These are phyloP conservation scores for Neurospora sp. DNA, from an alignment of 495 filamentous ascomycete species.

Conservation along the genomic window DNA sequence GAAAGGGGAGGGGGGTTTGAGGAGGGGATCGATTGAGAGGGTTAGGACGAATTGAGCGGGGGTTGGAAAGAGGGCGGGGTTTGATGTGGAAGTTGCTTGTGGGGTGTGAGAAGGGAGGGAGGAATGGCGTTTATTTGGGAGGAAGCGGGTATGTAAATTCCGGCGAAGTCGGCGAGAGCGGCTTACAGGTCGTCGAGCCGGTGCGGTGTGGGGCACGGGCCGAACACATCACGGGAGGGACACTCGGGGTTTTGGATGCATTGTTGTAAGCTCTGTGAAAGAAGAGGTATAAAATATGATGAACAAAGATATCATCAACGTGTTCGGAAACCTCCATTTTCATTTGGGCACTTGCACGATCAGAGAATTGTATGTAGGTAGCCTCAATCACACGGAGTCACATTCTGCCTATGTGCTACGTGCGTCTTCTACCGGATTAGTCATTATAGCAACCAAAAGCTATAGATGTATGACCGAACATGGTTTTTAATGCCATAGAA, in stretches of 20 bases:
- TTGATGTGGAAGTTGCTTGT: no score
- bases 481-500: no score
- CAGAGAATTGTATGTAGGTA: neutral
- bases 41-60: neutral
- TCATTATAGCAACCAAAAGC: neutral
- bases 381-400: neutral
- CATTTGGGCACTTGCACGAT: neutral
- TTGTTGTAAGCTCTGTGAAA: neutral
- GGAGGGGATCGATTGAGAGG: neutral
- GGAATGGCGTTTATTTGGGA: neutral
- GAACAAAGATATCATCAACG: neutral
- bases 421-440: no score
- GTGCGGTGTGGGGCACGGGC: neutral
- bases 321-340: neutral
- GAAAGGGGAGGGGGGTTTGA: neutral
- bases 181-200: neutral
- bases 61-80: neutral
- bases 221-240: neutral
- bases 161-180: neutral
- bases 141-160: neutral
- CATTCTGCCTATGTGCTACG: neutral
- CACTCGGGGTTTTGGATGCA: neutral
- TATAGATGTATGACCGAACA: neutral
- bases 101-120: no score
- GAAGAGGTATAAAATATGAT: neutral